These are phyloP conservation scores for Wickerhamomyces queroliae DNA, from an alignment of 805 yeast genomes.

Conservation along the genomic window DNA sequence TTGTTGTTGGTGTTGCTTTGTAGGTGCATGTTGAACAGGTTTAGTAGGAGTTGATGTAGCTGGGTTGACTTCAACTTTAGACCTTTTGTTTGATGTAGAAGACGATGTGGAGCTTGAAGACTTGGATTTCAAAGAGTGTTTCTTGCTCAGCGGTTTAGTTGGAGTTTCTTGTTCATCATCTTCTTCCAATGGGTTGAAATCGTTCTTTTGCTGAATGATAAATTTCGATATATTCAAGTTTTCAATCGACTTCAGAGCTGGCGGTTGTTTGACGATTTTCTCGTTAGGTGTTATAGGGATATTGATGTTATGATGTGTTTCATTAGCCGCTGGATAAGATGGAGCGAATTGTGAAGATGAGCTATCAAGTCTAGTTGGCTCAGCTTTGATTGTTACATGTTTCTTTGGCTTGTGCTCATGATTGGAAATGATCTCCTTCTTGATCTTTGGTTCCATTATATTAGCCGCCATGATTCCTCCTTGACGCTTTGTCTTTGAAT, in stretches of 20 bases:
- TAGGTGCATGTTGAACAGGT: no score
- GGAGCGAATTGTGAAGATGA: background rate
- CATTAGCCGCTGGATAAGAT: background rate
- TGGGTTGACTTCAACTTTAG: no score
- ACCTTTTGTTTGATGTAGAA: background rate
- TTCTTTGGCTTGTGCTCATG: background rate
- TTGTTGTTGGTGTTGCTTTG: conserved; percentile 8
- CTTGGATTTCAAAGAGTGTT: background rate
- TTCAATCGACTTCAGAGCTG: background rate
- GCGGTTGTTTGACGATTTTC: background rate
- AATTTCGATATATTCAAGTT: background rate
- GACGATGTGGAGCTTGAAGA: background rate
- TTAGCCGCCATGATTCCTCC: no score
- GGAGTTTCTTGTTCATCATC: background rate
- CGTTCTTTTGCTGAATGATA: background rate
- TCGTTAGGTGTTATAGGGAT: background rate
- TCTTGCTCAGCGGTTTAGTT: background rate
- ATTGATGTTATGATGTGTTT: background rate
- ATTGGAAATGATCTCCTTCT: background rate
- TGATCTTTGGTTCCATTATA: background rate
- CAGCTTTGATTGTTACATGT: background rate
- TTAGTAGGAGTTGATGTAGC: no score
- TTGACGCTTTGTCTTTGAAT: no score
- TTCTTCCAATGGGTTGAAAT: background rate
- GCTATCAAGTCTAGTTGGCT: background rate